A percentile compares a stretch with the other conserved stretches of the same genome.
phyloP scores from a whole-genome alignment of 306 rosid genomes.

The Crotalaria pallida region DNA sequence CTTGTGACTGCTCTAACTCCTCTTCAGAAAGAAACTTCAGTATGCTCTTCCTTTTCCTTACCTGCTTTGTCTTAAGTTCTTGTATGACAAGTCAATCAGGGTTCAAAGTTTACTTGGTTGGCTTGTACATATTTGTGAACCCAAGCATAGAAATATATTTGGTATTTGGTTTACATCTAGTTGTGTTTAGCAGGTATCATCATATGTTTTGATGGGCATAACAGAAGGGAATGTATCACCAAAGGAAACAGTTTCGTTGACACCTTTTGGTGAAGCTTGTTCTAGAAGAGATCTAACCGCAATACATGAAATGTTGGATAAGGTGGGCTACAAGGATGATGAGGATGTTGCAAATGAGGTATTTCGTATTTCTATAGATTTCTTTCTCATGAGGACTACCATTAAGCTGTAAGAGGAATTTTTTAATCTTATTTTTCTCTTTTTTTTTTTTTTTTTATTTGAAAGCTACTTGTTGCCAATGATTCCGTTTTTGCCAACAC shows the following conservation, averaged over 20 bases:
- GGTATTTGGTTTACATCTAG: slow-evolving; percentile 19
- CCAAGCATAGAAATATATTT: slow-evolving; percentile 14
- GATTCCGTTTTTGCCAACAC: background rate
- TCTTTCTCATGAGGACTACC: background rate
- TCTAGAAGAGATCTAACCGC: slow-evolving; percentile 91
- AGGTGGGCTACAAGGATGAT: slow-evolving; percentile 87
- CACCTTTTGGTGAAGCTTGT: slow-evolving; percentile 92
- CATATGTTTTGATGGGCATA: slow-evolving; percentile 72
- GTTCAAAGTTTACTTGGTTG: slow-evolving; percentile 21
- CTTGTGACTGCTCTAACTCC: slow-evolving; percentile 68
- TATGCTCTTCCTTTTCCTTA: slow-evolving; percentile 22
- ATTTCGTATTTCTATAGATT: slow-evolving; percentile 8
- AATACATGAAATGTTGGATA: slow-evolving; percentile 82
- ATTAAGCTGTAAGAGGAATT: background rate
- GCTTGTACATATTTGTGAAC: slow-evolving; percentile 22
- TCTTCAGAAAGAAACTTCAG: slow-evolving; percentile 90
- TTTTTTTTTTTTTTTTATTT: background rate
- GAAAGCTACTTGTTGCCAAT: background rate
- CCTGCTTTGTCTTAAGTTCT: background rate
- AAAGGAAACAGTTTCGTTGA: slow-evolving; percentile 56
- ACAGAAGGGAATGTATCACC: slow-evolving; percentile 45
- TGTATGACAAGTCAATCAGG: background rate
- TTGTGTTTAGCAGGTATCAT: slow-evolving; percentile 57
- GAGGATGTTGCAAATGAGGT: slow-evolving; percentile 98
- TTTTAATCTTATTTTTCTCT: too few relatives aligned